Conservation (phyloP, 352 stramenopile species). For the Globisporangium radiosum region DNA sequence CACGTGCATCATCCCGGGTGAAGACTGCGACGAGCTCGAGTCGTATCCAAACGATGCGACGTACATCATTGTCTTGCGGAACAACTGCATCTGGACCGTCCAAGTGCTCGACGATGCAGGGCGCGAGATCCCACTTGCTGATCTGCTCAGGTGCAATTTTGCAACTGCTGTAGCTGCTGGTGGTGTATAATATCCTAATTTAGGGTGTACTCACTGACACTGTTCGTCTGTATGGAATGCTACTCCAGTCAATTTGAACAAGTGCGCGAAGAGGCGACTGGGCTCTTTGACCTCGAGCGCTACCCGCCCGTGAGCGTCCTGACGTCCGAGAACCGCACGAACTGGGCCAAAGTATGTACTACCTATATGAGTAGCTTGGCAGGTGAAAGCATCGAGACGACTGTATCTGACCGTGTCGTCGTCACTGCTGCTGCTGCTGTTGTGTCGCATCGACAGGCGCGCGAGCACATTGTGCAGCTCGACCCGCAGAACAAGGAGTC, state of each 20-base stretch:
- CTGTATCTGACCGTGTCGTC: not conserved
- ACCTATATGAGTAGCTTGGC: too few relatives aligned
- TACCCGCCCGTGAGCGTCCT: conserved; percentile 90
- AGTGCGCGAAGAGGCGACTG: conserved; percentile 79
- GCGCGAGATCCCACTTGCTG: conserved; percentile 59
- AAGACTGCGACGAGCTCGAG: conserved; percentile 82
- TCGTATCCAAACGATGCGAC: conserved; percentile 87
- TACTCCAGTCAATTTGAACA: conserved; percentile 67
- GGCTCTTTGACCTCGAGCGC: conserved; percentile 78
- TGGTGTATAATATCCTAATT: not conserved
- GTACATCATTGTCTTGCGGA: conserved; percentile 91
- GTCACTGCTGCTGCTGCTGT: not conserved
- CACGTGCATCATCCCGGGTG: conserved; percentile 91
- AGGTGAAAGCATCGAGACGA: too few relatives aligned
- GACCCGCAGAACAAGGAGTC: conserved; percentile 86
- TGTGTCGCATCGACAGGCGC: conserved; percentile 25
- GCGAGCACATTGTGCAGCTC: conserved; percentile 77
- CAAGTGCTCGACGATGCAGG: conserved; percentile 74
- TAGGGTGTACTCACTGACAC: not conserved
- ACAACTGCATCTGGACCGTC: conserved; percentile 87
- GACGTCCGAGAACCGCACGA: conserved; percentile 92
- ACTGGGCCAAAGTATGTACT: conserved; percentile 87
- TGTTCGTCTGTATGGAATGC: not conserved
- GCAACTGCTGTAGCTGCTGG: too few relatives aligned
- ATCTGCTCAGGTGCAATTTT: conserved; percentile 51